Percentiles rank a stretch among this genome's conserved stretches.
phyloP scores from a whole-genome alignment of 371 early-diverging fungal genomes.

The Mucor velutinosus region DNA sequence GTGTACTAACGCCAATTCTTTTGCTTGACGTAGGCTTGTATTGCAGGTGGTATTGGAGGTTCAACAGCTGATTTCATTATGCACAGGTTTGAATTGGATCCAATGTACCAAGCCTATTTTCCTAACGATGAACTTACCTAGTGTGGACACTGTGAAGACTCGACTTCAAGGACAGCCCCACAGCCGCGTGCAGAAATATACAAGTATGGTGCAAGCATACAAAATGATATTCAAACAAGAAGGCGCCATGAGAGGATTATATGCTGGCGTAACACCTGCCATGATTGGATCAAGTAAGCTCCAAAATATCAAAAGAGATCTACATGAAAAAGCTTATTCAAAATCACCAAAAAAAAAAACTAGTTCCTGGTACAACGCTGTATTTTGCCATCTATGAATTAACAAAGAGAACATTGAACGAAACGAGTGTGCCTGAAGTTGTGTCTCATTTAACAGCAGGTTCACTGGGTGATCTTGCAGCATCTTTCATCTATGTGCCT shows the following conservation, averaged over 20 bases:
- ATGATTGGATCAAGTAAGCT: slow-evolving; percentile 71
- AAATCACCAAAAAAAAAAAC: background rate
- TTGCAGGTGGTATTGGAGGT: slow-evolving; percentile 76
- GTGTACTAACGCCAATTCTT: background rate
- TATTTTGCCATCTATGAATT: slow-evolving; percentile 82
- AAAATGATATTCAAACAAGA: slow-evolving; percentile 68
- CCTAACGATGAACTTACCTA: background rate
- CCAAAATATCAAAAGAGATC: background rate
- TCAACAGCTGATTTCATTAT: slow-evolving; percentile 72
- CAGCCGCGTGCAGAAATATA: slow-evolving; percentile 57
- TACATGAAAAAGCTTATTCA: background rate
- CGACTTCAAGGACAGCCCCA: slow-evolving; percentile 71
- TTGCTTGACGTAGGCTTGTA: slow-evolving; percentile 47
- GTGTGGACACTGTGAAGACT: slow-evolving; percentile 82
- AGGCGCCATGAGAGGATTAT: slow-evolving; percentile 68
- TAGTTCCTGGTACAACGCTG: slow-evolving; percentile 67
- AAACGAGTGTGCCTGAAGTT: slow-evolving; percentile 59
- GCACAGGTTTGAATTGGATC: slow-evolving; percentile 60
- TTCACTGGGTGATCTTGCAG: slow-evolving; percentile 71
- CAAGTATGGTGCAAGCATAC: slow-evolving; percentile 71
- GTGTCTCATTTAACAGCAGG: slow-evolving; percentile 73
- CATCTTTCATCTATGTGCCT: slow-evolving; percentile 76
- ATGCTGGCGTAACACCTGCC: slow-evolving; percentile 78
- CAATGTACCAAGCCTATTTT: background rate
- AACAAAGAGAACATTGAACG: slow-evolving; percentile 66